Base-by-base conservation (phyloP, 2,329 filamentous ascomycete species). In the Gaeumannomyces sp. region DNA sequence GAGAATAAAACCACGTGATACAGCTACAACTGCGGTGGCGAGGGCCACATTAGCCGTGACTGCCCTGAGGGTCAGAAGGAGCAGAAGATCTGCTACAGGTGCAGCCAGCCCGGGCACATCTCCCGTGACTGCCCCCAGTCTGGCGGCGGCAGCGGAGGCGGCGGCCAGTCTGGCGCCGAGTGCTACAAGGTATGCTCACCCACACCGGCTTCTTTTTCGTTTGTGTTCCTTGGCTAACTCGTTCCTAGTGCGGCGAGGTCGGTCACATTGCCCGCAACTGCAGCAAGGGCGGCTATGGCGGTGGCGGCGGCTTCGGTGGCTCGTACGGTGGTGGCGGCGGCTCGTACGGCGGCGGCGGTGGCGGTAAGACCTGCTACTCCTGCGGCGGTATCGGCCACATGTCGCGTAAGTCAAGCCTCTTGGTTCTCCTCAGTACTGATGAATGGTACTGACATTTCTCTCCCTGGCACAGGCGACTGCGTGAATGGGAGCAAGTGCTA, bases 401-500 rank as follows among this genome's bases (percentile, higher is more conserved):
- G 90, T 93, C 91, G 76, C 90, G 93, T 84, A 76, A 74, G 85
- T 83, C 7, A 33, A 8, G 25, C 19, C 4, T 2, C 16, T 27
- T 31, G 8, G n/a, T 7, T 60, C 7, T 3, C 38, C 3, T 57
- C 38, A 50, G 38, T 16, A 5, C 6, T 5, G 38, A 22, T 22
- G 38, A 11, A 50, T 22, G 38, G 4, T 50, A 22, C 38, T 50
- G 6, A 50, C 38, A 5, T 22, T 7, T 50, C 38, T 50, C 56
- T 10, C n/a, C 56, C 22, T 56, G 11, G 25, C n/a, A 62, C 65
- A 87, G 85, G 86, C 72, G 95, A 98, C 81, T 99, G 95, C 81
- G 96, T 94, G 73, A 96, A 98, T 79, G 95, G 95, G 74, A 94
- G 96, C 85, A 98, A 98, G 85, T 99, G 95, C 89, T 99, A 98